Evolutionary conservation across 176 grass and related monocot genomes (phyloP), one percentile per base, ranked within the genome.

Genomic region (Ananas comosus): DNA sequence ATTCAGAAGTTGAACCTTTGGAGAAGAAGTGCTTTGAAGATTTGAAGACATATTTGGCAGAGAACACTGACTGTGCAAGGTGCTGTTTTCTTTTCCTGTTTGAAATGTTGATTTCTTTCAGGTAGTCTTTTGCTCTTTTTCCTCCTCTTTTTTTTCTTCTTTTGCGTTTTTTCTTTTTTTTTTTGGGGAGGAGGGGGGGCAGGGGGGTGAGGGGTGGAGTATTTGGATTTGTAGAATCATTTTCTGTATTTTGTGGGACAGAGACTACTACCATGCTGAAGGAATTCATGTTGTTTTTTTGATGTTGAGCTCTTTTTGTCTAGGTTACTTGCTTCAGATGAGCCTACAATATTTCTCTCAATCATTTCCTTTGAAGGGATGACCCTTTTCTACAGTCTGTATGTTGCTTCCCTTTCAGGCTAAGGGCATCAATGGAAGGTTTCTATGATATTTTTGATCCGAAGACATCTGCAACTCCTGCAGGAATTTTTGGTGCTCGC

Each of bases 61-160:
- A 89, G 85, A 96, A 96, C 85, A 75, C 88, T 11, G 92, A 96
- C 66, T 96, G 92, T 57, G 83, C 75, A 18, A 96, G 83, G 92
- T 96, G 89, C 25, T 50, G 12, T 57, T 64, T 72, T 18, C 10
- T 67, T 59, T 76, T 70, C 51, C 67, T 14, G 27, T 64, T 53
- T 58, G 51, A 49, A 64, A 70, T 47, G 63, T 54, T 57, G 33
- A 6, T 42, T 42, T 42, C 33, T 42, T 42, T 42, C 4, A 1
- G 5, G 33, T 42, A 7, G 33, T 42, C 33, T 42, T 42, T 42
- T 42, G 33, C 5, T 42, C 7, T 71, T 51, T 79, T 57, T 13
- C 57, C 13, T 2, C 9, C 19, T 9, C 48, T 47, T 4, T 72
- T 21, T 71, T 33, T 47, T 8, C n/a, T 72, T 23, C 51, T 58